Percentiles rank a stretch among this genome's conserved stretches.
Evolutionary conservation across 1,284 basidiomycete genomes (phyloP).

Genomic region (Papiliotrema terrestris): DNA sequence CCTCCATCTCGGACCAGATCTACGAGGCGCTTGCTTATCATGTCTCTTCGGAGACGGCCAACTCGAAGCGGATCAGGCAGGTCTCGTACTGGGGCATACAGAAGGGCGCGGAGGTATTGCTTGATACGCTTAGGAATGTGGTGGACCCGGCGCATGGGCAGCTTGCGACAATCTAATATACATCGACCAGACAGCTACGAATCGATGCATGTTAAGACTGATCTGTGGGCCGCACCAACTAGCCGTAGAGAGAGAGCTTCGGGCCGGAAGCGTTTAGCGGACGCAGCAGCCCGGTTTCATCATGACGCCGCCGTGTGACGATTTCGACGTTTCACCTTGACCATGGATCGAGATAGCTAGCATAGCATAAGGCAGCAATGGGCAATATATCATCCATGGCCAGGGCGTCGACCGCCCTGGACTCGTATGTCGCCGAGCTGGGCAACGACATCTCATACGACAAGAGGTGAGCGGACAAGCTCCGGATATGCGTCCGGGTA

Average conservation of each 20-base stretch:
- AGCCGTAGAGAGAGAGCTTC: no score
- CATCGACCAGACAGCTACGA: no score
- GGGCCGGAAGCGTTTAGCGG: no score
- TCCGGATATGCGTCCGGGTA: neutral
- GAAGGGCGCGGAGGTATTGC: conserved; percentile 64
- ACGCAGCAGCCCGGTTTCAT: no score
- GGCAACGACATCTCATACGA: conserved; percentile 83
- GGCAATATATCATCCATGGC: conserved; percentile 50
- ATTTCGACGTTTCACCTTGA: no score
- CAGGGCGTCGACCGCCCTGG: conserved; percentile 63
- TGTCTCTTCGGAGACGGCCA: conserved; percentile 73
- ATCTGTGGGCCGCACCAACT: no score
- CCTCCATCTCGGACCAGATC: conserved; percentile 52
- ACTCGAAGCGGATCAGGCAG: conserved; percentile 78
- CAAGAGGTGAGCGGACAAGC: conserved; percentile 65
- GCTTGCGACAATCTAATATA: conserved; percentile 4
- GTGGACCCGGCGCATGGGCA: conserved; percentile 50
- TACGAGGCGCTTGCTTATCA: conserved; percentile 90
- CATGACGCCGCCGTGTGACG: no score
- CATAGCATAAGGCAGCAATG: conserved; percentile 15
- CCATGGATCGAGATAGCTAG: neutral
- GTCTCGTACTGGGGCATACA: conserved; percentile 80
- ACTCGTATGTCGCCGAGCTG: conserved; percentile 84
- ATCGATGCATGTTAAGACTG: no score
- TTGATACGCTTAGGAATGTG: conserved; percentile 59